A percentile compares a stretch with the other conserved stretches of the same genome.
phyloP scores from a whole-genome alignment of 345 rosid genomes.

The Moricandia arvensis region DNA sequence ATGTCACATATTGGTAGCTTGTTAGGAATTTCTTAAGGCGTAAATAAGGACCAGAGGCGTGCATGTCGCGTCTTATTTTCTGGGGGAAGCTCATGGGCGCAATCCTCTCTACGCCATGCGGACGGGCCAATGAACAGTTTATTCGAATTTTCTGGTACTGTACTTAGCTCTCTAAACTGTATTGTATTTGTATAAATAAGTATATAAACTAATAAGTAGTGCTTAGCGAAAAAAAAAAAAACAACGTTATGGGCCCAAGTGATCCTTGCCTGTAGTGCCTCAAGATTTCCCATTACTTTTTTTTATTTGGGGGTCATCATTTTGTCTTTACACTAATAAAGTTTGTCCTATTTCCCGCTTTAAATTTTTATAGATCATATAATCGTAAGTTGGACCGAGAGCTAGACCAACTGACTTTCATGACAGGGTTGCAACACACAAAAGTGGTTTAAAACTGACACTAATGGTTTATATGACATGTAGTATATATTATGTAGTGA shows the following conservation, averaged over 20 bases:
- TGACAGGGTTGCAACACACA: not conserved
- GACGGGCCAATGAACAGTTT: not conserved
- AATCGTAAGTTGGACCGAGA: not conserved
- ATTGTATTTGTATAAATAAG: not conserved
- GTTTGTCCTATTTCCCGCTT: not conserved
- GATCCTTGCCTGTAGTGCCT: not conserved
- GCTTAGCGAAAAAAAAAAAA: not conserved
- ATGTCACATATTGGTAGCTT: not conserved
- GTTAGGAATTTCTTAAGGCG: not conserved
- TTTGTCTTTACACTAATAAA: not conserved
- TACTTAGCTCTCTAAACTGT: not conserved
- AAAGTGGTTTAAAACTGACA: not conserved
- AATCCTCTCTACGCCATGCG: not conserved
- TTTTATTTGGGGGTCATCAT: too few relatives aligned
- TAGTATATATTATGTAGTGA: not conserved
- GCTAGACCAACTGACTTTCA: not conserved
- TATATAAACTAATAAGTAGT: not conserved
- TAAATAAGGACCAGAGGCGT: not conserved
- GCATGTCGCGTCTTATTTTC: not conserved
- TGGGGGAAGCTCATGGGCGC: not conserved
- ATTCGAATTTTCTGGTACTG: not conserved
- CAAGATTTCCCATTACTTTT: slow-evolving; percentile 4
- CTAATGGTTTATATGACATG: too few relatives aligned
- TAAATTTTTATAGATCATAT: not conserved
- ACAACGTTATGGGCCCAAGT: not conserved